phyloP scores from a whole-genome alignment of 2,329 filamentous ascomycete genomes.

The Pyrenophora graminea region DNA sequence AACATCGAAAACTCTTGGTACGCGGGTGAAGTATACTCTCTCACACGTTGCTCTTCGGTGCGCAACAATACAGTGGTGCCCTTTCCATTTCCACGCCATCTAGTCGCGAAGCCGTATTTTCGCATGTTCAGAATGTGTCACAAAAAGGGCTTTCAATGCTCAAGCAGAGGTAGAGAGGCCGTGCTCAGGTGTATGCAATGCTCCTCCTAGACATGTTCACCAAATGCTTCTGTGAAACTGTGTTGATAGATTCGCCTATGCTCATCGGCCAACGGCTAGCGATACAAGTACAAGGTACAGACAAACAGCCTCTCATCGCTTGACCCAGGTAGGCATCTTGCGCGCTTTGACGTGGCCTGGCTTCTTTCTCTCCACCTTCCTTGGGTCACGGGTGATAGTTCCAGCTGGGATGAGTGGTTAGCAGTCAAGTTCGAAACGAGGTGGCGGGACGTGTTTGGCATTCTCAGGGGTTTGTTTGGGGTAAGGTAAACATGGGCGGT shows the following conservation, averaged over 20 bases:
- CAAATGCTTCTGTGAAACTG: background rate
- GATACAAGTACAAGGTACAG: constrained; percentile 31
- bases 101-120: background rate
- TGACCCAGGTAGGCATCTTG: constrained; percentile 98
- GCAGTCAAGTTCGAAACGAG: constrained; percentile 32
- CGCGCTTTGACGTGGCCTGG: constrained; percentile 92
- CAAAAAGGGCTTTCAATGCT: background rate
- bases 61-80: background rate
- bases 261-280: constrained; percentile 15
- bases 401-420: constrained; percentile 69
- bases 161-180: background rate
- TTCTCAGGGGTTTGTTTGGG: constrained; percentile 9
- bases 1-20: no score
- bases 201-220: background rate
- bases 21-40: background rate
- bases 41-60: constrained; percentile 1
- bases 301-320: constrained; percentile 59
- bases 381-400: constrained; percentile 86
- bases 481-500: constrained; percentile 10
- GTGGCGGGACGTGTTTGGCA: constrained; percentile 12
- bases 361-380: constrained; percentile 97
- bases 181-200: background rate
- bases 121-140: background rate
- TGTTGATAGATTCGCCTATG: constrained; percentile 19
- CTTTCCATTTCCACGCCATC: background rate